Percentiles rank a stretch among this genome's conserved stretches.
Conservation (phyloP, 1,284 basidiomycete species). For the Cryptococcus hybrid region DNA sequence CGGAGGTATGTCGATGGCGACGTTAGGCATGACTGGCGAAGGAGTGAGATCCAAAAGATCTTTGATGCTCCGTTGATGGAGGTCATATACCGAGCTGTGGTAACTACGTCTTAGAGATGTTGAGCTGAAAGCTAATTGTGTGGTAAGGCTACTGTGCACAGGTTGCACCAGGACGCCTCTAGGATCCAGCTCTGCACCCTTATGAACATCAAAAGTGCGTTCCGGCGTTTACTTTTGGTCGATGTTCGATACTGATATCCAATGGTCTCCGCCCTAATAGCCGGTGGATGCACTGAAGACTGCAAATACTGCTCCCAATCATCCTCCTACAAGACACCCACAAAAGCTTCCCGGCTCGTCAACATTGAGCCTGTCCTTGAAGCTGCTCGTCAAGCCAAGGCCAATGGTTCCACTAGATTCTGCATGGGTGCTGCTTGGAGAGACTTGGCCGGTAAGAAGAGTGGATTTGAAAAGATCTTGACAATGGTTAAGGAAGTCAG, state of each 20-base stretch:
- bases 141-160: conserved; percentile 62
- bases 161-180: conserved; percentile 78
- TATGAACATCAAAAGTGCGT: conserved; percentile 97
- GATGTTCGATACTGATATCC: not conserved
- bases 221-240: conserved; percentile 5
- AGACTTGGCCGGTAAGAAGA: conserved; percentile 88
- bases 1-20: conserved; percentile 26
- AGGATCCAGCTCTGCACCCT: conserved; percentile 96
- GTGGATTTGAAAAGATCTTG: conserved; percentile 91
- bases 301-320: conserved; percentile 99
- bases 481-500: conserved; percentile 83
- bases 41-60: conserved; percentile 52
- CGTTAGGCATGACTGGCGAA: conserved; percentile 48
- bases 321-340: conserved; percentile 83
- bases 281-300: conserved; percentile 93
- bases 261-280: conserved; percentile 48
- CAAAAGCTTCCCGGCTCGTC: conserved; percentile 84
- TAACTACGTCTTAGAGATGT: too few species aligned
- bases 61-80: conserved; percentile 71
- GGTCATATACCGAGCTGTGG: conserved; percentile 76
- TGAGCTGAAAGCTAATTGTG: not conserved
- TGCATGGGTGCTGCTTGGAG: conserved; percentile 99
- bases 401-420: conserved; percentile 93
- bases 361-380: conserved; percentile 88
- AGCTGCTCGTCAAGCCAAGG: conserved; percentile 89